Conservation (phyloP, 2,329 filamentous ascomycete genomes). For the Microsporum canis region DNA sequence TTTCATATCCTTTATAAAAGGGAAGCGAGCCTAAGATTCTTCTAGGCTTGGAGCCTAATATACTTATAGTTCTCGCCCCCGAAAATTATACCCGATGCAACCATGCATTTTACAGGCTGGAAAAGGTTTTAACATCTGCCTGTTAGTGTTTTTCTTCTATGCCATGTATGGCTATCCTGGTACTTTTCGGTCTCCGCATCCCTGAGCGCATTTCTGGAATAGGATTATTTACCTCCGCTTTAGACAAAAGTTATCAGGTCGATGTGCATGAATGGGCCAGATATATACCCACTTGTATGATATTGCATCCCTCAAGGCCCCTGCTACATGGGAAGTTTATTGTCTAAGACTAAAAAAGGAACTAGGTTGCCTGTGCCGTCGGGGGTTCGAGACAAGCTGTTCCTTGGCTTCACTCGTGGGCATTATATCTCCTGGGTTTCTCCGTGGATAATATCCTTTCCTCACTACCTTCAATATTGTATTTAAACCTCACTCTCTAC, state of each 20-base stretch:
- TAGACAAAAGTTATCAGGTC: not conserved
- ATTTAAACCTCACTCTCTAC: not conserved
- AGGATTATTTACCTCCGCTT: not conserved
- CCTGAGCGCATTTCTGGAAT: not conserved
- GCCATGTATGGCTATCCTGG: not conserved
- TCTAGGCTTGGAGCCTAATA: not conserved
- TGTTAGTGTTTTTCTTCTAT: not conserved
- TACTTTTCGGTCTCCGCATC: not conserved
- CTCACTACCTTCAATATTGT: not conserved
- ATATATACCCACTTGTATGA: not conserved
- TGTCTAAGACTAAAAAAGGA: not conserved
- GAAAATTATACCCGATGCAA: not conserved
- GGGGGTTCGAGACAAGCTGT: not conserved
- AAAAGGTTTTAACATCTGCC: not conserved
- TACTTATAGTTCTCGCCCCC: not conserved
- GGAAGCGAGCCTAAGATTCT: not conserved
- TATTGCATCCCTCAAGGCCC: not conserved
- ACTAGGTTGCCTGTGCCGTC: not conserved
- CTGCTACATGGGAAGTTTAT: not conserved
- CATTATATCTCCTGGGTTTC: not conserved
- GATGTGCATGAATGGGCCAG: not conserved
- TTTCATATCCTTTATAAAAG: not conserved
- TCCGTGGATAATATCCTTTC: not conserved
- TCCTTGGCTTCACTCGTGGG: not conserved
- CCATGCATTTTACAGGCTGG: not conserved